Percentiles rank a stretch among this genome's conserved stretches.
Evolutionary conservation across 441 rosid species (phyloP).

Genomic region (Breynia disticha): DNA sequence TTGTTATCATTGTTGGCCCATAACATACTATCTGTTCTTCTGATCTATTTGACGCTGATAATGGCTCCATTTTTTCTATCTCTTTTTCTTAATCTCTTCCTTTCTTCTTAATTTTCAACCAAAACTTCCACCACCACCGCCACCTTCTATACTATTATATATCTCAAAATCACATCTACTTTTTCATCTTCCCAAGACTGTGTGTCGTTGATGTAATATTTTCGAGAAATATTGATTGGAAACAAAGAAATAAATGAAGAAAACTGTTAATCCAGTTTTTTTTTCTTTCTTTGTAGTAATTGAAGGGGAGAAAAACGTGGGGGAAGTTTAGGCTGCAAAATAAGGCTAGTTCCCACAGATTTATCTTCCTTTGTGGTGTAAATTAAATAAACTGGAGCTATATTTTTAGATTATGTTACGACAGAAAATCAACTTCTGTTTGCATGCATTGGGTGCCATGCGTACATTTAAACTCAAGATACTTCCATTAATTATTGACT

Average conservation of each 20-base stretch:
- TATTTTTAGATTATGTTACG: too few relatives aligned
- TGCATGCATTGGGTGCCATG: too few relatives aligned
- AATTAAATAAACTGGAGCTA: not conserved
- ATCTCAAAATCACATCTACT: not conserved
- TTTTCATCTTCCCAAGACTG: not conserved
- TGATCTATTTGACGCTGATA: constrained; percentile 11
- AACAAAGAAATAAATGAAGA: not conserved
- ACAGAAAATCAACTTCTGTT: too few relatives aligned
- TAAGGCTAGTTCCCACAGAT: not conserved
- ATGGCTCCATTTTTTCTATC: not conserved
- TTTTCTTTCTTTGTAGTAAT: not conserved
- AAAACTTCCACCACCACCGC: too few relatives aligned
- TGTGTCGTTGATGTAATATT: not conserved
- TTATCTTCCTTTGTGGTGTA: not conserved
- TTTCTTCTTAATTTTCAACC: too few relatives aligned
- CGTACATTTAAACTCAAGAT: too few relatives aligned
- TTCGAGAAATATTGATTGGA: not conserved
- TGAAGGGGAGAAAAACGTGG: not conserved
- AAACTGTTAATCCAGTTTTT: not conserved
- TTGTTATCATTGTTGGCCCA: constrained; percentile 89
- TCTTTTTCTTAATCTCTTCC: not conserved
- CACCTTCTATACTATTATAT: too few relatives aligned
- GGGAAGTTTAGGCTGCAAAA: not conserved
- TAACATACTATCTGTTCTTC: constrained; percentile 61
- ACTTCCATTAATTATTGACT: too few relatives aligned